Evolutionary conservation across 129 eudicot species (phyloP), one percentile per base, ranked within the genome.

Genomic region (Flaveria sonorensis): DNA sequence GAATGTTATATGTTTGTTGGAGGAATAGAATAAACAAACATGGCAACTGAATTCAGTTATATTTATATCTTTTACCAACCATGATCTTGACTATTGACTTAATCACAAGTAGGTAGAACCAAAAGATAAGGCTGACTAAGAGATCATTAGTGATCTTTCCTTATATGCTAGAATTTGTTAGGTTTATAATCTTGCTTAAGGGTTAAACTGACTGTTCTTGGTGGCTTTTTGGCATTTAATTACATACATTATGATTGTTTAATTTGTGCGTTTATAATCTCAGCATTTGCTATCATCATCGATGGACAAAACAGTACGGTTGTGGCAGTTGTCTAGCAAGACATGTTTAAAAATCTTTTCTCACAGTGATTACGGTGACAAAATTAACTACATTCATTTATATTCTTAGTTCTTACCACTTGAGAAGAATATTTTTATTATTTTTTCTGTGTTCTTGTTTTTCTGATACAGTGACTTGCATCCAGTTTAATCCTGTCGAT

Each of bases 221-320:
- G 36, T 9, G 19, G 5, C 24, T 10, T 46, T 71, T 63, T 72
- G 73, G 51, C 69, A n/a, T 23, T 61, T n/a, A 40, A 42, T 40
- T 43, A 14, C 23, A 61, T 40, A 40, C 67, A 50, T 46, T 10
- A 47, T 6, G 42, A 62, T 45, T 52, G 50, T 23, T 42, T 18
- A 62, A 67, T 13, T 24, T 10, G 9, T 57, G 70, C 69, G 18
- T 47, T 18, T 69, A 52, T 78, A 15, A 75, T 83, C 76, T 70
- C 97, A 94, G 99, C 89, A 89, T 79, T 84, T 94, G 89, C 96
- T 94, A 48, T 94, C 99, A 77, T 94, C 99, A 57, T 94, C 99
- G 16, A 94, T 94, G 99, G 99, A 94, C 79, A 94, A 94, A 81
- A 94, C 99, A 12, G 99, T 94, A 70, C 89, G 99, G 64, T 83